A percentile compares a stretch with the other conserved stretches of the same genome.
Conservation (phyloP, 192 early-diverging fungal species). For the Rhizophlyctis rosea region DNA sequence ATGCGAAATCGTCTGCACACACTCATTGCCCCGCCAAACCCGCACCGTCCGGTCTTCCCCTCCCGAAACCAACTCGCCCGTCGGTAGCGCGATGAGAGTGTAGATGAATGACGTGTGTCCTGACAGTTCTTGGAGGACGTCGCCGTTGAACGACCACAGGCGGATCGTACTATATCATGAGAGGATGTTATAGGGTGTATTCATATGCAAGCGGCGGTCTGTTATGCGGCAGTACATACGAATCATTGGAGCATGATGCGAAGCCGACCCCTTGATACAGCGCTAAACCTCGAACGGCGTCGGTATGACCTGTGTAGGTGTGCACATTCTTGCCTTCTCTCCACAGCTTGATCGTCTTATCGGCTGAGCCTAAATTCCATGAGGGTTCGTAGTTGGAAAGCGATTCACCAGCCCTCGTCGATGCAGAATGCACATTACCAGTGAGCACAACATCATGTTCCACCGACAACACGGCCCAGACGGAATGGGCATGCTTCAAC, state of each 20-base stretch:
- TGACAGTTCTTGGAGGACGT: slow-evolving; percentile 68
- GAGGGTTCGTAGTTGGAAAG: background rate
- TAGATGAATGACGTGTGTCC: slow-evolving; percentile 96
- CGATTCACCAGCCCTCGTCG: background rate
- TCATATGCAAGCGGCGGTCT: background rate
- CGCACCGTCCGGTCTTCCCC: slow-evolving; percentile 92
- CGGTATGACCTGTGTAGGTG: slow-evolving; percentile 79
- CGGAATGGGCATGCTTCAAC: slow-evolving; percentile 73
- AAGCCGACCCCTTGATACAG: slow-evolving; percentile 64
- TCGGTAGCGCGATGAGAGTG: slow-evolving; percentile 62
- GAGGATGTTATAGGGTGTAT: slow-evolving; percentile 15
- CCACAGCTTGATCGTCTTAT: slow-evolving; percentile 89
- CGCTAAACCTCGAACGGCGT: slow-evolving; percentile 83
- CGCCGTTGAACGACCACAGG: slow-evolving; percentile 72
- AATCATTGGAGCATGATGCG: slow-evolving; percentile 85
- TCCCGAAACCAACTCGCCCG: slow-evolving; percentile 78
- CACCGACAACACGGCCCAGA: slow-evolving; percentile 87
- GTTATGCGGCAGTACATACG: slow-evolving; percentile 37
- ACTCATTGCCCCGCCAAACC: slow-evolving; percentile 71
- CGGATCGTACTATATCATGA: slow-evolving; percentile 64
- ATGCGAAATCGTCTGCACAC: slow-evolving; percentile 77
- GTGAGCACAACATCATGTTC: slow-evolving; percentile 71
- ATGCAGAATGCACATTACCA: slow-evolving; percentile 46
- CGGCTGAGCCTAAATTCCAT: slow-evolving; percentile 73
- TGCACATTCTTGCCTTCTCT: slow-evolving; percentile 57